Evolutionary conservation across 306 rosid genomes (phyloP).

Genomic region (Cucurbita maxima): DNA sequence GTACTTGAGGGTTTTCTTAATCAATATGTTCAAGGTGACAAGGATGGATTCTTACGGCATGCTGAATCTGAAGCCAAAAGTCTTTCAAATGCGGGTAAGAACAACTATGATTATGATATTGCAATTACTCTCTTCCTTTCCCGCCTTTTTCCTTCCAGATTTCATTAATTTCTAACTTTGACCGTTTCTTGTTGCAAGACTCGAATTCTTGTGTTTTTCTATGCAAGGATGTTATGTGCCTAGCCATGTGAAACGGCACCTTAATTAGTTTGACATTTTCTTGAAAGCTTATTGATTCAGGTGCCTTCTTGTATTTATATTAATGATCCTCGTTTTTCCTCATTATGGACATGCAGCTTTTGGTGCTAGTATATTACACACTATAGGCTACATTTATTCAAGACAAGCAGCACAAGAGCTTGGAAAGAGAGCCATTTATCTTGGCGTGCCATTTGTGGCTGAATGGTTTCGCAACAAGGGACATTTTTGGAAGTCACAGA

Average conservation of each 20-base stretch:
- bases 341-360: constrained; percentile 36
- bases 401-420: constrained; percentile 96
- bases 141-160: neutral
- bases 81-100: constrained; percentile 65
- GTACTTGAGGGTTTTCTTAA: constrained; percentile 38
- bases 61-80: constrained; percentile 77
- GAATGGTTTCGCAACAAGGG: constrained; percentile 93
- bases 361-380: constrained; percentile 59
- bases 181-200: neutral
- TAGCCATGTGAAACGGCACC: neutral
- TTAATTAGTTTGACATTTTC: neutral
- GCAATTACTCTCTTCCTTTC: neutral
- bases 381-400: constrained; percentile 65
- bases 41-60: constrained; percentile 44
- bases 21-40: constrained; percentile 63
- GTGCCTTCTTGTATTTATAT: neutral
- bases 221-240: neutral
- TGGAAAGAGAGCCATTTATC: constrained; percentile 76
- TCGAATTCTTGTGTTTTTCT: neutral
- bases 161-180: neutral
- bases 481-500: constrained; percentile 82
- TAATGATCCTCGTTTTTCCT: constrained; percentile 1
- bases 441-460: constrained; percentile 81
- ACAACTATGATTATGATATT: neutral
- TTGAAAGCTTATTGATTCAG: constrained; percentile 1